Conservation (phyloP, 1,284 basidiomycete genomes). For the Sanghuangporus sanghuang region DNA sequence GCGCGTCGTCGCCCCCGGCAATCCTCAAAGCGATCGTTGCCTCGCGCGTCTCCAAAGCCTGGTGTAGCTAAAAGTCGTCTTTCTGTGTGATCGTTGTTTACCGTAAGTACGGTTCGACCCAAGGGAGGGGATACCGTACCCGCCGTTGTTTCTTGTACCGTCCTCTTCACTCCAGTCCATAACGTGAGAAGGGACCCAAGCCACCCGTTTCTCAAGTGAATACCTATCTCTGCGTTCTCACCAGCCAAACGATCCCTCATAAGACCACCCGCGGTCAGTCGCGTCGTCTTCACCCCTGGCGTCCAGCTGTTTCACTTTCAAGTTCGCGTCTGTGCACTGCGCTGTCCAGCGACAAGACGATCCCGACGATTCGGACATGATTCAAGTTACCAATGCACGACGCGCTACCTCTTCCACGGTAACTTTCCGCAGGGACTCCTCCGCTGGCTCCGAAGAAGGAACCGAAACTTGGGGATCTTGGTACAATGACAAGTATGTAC, state of each 20-base stretch:
- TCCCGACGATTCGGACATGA: constrained; percentile 8
- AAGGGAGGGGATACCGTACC: neutral
- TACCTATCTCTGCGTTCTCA: neutral
- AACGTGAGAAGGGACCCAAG: constrained; percentile 13
- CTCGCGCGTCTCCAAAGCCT: neutral
- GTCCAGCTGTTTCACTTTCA: constrained; percentile 2
- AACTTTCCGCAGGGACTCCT: constrained; percentile 3
- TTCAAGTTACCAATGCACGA: constrained; percentile 15
- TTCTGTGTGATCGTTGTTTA: neutral
- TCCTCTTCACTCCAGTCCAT: neutral
- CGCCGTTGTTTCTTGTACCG: neutral
- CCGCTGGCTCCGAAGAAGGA: neutral
- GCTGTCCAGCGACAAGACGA: neutral
- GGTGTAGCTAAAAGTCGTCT: neutral
- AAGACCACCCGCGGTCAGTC: neutral
- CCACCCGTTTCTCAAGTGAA: neutral
- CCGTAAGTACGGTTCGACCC: constrained; percentile 3
- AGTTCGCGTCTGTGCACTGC: constrained; percentile 2
- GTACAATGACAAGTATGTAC: constrained; percentile 16
- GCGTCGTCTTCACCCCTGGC: constrained; percentile 3
- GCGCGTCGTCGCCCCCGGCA: neutral
- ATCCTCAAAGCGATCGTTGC: neutral
- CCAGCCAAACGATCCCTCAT: constrained; percentile 2
- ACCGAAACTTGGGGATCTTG: constrained; percentile 17
- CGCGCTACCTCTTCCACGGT: constrained; percentile 11